These are phyloP conservation scores for Oryza rufipogon DNA, from an alignment of 176 grass and related monocot genomes.

Conservation along the genomic window DNA sequence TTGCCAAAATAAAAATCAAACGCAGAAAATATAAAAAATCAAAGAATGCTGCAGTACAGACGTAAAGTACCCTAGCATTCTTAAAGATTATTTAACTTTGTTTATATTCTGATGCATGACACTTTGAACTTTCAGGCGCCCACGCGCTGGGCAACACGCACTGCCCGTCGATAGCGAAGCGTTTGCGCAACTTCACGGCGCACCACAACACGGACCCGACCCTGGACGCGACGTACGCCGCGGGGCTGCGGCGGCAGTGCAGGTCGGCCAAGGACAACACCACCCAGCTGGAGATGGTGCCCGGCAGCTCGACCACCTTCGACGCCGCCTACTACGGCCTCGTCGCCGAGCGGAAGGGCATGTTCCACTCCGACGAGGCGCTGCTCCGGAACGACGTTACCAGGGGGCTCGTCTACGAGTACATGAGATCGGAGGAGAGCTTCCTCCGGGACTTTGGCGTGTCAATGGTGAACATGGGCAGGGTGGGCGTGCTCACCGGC, in stretches of 20 bases:
- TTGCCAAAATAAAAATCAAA: too few relatives aligned
- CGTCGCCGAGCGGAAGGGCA: slow-evolving; percentile 38
- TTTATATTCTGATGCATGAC: too few relatives aligned
- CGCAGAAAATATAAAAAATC: too few relatives aligned
- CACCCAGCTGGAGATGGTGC: slow-evolving; percentile 75
- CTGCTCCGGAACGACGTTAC: slow-evolving; percentile 64
- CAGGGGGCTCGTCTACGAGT: slow-evolving; percentile 36
- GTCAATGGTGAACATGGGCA: slow-evolving; percentile 77
- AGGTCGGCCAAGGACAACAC: slow-evolving; percentile 41
- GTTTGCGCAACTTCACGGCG: slow-evolving; percentile 63
- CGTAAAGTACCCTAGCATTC: too few relatives aligned
- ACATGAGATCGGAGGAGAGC: slow-evolving; percentile 19
- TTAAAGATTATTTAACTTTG: neutral
- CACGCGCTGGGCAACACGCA: slow-evolving; percentile 74
- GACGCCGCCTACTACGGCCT: slow-evolving; percentile 65
- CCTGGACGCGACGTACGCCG: slow-evolving; percentile 45
- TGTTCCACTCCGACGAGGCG: slow-evolving; percentile 77
- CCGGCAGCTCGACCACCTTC: slow-evolving; percentile 67
- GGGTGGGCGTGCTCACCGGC: slow-evolving; percentile 55
- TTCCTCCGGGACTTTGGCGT: slow-evolving; percentile 72
- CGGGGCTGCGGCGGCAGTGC: slow-evolving; percentile 42
- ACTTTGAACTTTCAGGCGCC: slow-evolving; percentile 39
- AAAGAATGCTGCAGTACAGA: too few relatives aligned
- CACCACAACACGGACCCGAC: slow-evolving; percentile 51
- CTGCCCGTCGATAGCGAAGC: slow-evolving; percentile 63